phyloP scores from a whole-genome alignment of 306 rosid genomes.

The Pachyrhizus erosus region DNA sequence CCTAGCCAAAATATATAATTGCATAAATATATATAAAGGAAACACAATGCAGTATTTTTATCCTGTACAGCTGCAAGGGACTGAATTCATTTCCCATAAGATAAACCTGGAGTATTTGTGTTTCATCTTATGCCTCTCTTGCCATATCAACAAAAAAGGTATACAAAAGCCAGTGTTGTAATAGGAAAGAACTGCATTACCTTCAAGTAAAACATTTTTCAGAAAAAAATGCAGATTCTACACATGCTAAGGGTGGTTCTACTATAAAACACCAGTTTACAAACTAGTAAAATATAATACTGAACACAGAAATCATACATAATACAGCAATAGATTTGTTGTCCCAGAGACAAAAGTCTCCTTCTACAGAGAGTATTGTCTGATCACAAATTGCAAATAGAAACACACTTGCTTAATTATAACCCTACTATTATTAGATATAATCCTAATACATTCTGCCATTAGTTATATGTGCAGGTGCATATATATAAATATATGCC shows the following conservation, averaged over 20 bases:
- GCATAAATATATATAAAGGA: slow-evolving; percentile 15
- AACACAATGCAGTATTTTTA: slow-evolving; percentile 2
- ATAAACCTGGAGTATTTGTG: slow-evolving; percentile 11
- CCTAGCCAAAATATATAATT: slow-evolving; percentile 63
- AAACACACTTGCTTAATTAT: neutral
- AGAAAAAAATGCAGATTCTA: slow-evolving; percentile 15
- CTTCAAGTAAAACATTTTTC: slow-evolving; percentile 21
- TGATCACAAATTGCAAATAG: neutral
- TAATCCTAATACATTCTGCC: neutral
- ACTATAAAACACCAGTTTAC: neutral
- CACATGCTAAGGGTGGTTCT: slow-evolving; percentile 1
- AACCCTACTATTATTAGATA: neutral
- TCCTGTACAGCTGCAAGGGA: slow-evolving; percentile 21
- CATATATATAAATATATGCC: too few species aligned
- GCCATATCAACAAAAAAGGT: slow-evolving; percentile 33
- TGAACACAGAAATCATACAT: too few species aligned
- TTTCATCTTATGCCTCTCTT: slow-evolving; percentile 30
- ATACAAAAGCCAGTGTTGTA: neutral
- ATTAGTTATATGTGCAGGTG: too few species aligned
- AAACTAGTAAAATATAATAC: neutral
- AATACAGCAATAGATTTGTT: neutral
- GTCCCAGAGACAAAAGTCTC: neutral
- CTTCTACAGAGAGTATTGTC: neutral
- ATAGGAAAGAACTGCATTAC: neutral
- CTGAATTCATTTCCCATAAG: slow-evolving; percentile 29